These are phyloP conservation scores for Tuber brumale DNA, from an alignment of 495 filamentous ascomycete species.

Conservation along the genomic window DNA sequence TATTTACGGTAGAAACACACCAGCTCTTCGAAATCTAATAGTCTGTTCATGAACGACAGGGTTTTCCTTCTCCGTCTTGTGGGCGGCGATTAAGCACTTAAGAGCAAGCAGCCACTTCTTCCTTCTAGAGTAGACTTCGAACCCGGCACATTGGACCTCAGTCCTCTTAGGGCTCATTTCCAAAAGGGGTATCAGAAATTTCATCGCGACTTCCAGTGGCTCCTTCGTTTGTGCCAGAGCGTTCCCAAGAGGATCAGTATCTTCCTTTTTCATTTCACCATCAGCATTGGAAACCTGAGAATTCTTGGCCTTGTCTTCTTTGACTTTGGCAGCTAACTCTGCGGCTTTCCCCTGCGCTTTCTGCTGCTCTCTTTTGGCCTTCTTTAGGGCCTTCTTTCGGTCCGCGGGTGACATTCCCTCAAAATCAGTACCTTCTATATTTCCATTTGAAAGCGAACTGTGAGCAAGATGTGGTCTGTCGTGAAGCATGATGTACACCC, in stretches of 20 bases:
- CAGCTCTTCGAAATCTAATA: slow-evolving; percentile 58
- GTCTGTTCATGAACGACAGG: slow-evolving; percentile 73
- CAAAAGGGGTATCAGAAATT: slow-evolving; percentile 73
- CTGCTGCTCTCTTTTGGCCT: slow-evolving; percentile 86
- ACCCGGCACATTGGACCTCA: slow-evolving; percentile 73
- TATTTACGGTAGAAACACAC: slow-evolving; percentile 36
- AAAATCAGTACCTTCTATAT: slow-evolving; percentile 45
- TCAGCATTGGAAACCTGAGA: slow-evolving; percentile 48
- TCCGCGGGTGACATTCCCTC: slow-evolving; percentile 60
- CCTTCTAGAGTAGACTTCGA: slow-evolving; percentile 77
- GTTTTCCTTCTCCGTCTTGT: slow-evolving; percentile 60
- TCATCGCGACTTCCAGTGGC: slow-evolving; percentile 77
- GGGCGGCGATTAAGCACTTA: slow-evolving; percentile 71
- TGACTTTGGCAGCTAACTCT: slow-evolving; percentile 63
- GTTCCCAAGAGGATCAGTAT: slow-evolving; percentile 75
- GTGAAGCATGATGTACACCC: slow-evolving; percentile 69
- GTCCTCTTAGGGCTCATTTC: slow-evolving; percentile 76
- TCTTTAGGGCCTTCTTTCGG: slow-evolving; percentile 88
- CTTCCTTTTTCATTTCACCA: slow-evolving; percentile 63
- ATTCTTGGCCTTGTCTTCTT: slow-evolving; percentile 58
- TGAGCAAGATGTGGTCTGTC: slow-evolving; percentile 66
- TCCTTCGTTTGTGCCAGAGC: slow-evolving; percentile 71
- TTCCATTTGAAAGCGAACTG: slow-evolving; percentile 50
- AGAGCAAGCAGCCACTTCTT: slow-evolving; percentile 72
- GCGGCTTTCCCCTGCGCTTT: slow-evolving; percentile 72